A percentile compares a stretch with the other conserved stretches of the same genome.
Conservation (phyloP, 2,329 filamentous ascomycete species). For the Corynespora cassiicola region DNA sequence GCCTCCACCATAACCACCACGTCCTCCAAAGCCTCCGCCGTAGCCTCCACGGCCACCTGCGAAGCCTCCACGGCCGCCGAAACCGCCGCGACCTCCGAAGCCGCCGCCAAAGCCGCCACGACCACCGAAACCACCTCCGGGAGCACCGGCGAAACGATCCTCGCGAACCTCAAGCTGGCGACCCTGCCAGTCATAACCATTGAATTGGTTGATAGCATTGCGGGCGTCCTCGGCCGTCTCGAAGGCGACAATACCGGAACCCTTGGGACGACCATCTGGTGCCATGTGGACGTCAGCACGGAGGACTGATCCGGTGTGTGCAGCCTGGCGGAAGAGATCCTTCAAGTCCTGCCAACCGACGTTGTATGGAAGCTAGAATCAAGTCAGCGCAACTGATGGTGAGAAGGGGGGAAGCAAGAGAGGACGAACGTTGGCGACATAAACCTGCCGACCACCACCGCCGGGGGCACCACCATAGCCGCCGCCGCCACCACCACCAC, state of each 20-base stretch:
- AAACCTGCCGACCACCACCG: constrained; percentile 85
- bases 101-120: constrained; percentile 49
- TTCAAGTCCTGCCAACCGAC: constrained; percentile 99
- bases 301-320: constrained; percentile 65
- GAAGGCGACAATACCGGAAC: constrained; percentile 95
- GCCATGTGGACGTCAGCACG: constrained; percentile 94
- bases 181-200: constrained; percentile 98
- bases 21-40: constrained; percentile 55
- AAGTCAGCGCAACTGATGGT: constrained; percentile 32
- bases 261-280: constrained; percentile 91
- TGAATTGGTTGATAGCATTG: constrained; percentile 96
- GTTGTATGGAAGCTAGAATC: constrained; percentile 85
- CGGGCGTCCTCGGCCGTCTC: constrained; percentile 93
- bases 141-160: constrained; percentile 82
- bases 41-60: constrained; percentile 62
- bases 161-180: constrained; percentile 92
- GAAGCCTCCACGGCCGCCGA: constrained; percentile 54
- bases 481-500: constrained; percentile 47
- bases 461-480: constrained; percentile 57
- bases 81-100: constrained; percentile 46
- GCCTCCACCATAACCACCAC: constrained; percentile 56
- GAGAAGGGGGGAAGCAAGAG: constrained; percentile 33
- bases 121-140: constrained; percentile 45
- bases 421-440: constrained; percentile 94
- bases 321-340: constrained; percentile 94